Evolutionary conservation across 2,329 filamentous ascomycete species (phyloP).

Genomic region (Leptographium procerum): DNA sequence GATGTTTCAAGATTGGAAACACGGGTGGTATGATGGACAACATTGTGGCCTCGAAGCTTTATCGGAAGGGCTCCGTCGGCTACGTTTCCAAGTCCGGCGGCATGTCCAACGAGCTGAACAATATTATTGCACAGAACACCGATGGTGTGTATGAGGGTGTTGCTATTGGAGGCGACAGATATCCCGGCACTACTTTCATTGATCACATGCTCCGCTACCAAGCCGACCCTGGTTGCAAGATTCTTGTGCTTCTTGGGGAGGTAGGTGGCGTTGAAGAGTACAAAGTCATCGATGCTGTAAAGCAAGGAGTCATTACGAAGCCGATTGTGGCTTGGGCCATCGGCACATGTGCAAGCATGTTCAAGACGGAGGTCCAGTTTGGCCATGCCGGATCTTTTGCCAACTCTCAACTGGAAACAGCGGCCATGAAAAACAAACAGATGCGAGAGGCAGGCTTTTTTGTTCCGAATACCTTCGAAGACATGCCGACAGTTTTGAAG

Average conservation of each 20-base stretch:
- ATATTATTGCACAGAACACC: slow-evolving; percentile 93
- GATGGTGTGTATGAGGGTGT: slow-evolving; percentile 99
- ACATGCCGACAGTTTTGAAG: slow-evolving; percentile 68
- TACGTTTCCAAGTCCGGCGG: slow-evolving; percentile 99
- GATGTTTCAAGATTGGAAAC: slow-evolving; percentile 99
- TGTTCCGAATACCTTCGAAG: slow-evolving; percentile 95
- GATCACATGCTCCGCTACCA: slow-evolving; percentile 97
- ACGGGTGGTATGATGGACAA: slow-evolving; percentile 99
- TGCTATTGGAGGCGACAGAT: slow-evolving; percentile 97
- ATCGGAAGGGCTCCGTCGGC: slow-evolving; percentile 96
- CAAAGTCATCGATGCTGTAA: slow-evolving; percentile 96
- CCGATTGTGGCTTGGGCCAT: slow-evolving; percentile 99
- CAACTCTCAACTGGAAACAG: slow-evolving; percentile 98
- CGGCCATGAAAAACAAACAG: slow-evolving; percentile 87
- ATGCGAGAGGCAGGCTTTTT: slow-evolving; percentile 93
- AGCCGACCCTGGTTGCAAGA: slow-evolving; percentile 94
- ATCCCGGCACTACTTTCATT: slow-evolving; percentile 98
- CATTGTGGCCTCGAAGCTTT: slow-evolving; percentile 99
- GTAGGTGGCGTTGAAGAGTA: slow-evolving; percentile 99
- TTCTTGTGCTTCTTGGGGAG: slow-evolving; percentile 89
- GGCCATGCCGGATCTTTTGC: slow-evolving; percentile 97
- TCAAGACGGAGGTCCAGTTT: slow-evolving; percentile 99
- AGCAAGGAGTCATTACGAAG: slow-evolving; percentile 91
- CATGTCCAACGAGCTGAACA: slow-evolving; percentile 99
- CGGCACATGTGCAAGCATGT: slow-evolving; percentile 97